Evolutionary conservation across 441 rosid genomes (phyloP).

Genomic region (Erodium moschatum): DNA sequence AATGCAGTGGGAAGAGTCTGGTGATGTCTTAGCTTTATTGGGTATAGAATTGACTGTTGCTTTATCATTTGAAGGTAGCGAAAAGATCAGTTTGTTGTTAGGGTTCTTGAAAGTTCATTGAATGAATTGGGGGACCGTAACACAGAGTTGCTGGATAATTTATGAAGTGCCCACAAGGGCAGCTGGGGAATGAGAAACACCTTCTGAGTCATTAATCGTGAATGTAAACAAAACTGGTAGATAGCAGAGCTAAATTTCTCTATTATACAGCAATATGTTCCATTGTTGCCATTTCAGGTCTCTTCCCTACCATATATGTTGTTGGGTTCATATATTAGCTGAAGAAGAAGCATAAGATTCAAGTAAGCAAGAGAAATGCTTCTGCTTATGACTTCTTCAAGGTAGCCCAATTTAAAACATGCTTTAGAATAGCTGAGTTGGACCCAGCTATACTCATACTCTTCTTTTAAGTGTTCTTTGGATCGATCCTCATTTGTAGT

Average conservation of each 20-base stretch:
- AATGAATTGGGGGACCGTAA: constrained; percentile 15
- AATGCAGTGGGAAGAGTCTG: constrained; percentile 12
- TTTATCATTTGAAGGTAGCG: background rate
- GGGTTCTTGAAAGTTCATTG: constrained; percentile 12
- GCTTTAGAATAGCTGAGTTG: too few relatives aligned
- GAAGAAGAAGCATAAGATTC: background rate
- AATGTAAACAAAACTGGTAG: background rate
- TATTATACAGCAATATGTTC: too few relatives aligned
- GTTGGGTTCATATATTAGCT: background rate
- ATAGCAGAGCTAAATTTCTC: background rate
- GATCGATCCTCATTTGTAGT: too few relatives aligned
- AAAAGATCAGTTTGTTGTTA: background rate
- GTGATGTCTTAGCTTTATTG: background rate
- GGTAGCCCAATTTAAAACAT: too few relatives aligned
- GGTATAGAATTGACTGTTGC: background rate
- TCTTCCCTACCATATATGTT: background rate
- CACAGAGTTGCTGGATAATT: constrained; percentile 9
- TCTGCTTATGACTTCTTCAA: background rate
- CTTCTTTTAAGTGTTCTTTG: too few relatives aligned
- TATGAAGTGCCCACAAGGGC: background rate
- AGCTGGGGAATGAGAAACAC: background rate
- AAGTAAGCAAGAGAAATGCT: background rate
- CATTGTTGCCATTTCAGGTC: background rate
- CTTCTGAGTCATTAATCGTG: background rate
- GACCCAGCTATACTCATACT: too few relatives aligned